These are phyloP conservation scores for Golubevia sp. DNA, from an alignment of 1,284 basidiomycete genomes.

Conservation along the genomic window DNA sequence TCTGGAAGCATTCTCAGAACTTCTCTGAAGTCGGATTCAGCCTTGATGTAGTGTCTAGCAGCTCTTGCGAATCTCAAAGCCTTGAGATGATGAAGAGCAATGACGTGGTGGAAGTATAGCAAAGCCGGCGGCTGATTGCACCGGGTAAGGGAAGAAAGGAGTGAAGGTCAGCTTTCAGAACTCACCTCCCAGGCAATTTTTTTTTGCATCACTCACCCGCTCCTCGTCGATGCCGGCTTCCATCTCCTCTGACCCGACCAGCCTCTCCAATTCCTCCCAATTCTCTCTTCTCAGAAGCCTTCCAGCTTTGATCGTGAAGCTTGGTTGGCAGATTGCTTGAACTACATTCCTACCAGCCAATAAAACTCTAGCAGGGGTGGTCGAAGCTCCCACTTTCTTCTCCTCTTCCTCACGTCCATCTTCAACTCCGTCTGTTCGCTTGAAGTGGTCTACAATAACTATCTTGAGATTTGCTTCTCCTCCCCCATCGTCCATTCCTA, in stretches of 20 bases:
- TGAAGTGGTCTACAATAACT: neutral
- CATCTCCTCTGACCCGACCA: conserved; percentile 1
- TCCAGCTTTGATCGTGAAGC: conserved; percentile 1
- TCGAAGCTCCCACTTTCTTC: neutral
- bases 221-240: too few species aligned
- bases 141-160: too few species aligned
- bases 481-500: neutral
- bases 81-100: neutral
- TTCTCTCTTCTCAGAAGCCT: conserved; percentile 4
- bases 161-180: too few species aligned
- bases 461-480: neutral
- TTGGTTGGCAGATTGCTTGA: conserved; percentile 6
- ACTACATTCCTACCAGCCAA: conserved; percentile 16
- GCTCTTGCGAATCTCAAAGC: neutral
- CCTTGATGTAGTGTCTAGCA: neutral
- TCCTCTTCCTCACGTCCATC: neutral
- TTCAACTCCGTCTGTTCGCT: neutral
- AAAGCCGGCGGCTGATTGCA: neutral
- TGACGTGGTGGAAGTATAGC: neutral
- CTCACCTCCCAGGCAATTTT: too few species aligned
- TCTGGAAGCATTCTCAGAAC: neutral
- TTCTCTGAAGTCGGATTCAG: neutral
- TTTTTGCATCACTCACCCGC: too few species aligned
- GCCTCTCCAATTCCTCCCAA: conserved; percentile 4
- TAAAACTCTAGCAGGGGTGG: neutral